Evolutionary conservation across 106 monocot genomes (phyloP).

Genomic region (Dendrobium chrysotoxum): DNA sequence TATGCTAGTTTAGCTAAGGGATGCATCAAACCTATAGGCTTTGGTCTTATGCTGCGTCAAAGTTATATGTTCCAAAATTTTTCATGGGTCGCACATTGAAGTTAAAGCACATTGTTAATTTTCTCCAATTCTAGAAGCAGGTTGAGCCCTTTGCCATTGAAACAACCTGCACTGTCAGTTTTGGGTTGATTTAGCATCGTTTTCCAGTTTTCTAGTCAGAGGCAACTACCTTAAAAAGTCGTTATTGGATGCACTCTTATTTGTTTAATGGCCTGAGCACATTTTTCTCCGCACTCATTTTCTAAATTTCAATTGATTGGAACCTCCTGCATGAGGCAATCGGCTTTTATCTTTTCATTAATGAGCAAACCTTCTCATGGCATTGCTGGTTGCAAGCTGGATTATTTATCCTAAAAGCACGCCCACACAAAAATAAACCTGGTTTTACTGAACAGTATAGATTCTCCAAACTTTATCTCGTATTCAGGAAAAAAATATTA

Average conservation of each 20-base stretch:
- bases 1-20: too few species aligned
- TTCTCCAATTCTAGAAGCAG: not conserved
- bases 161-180: too few species aligned
- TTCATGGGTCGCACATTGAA: not conserved
- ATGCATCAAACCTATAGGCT: too few species aligned
- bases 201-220: too few species aligned
- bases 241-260: not conserved
- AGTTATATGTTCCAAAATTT: not conserved
- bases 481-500: not conserved
- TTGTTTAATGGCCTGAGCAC: not conserved
- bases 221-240: too few species aligned
- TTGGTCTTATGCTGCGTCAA: not conserved
- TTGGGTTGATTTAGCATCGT: too few species aligned
- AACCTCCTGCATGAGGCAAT: not conserved
- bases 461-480: too few species aligned
- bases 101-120: not conserved
- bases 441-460: not conserved
- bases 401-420: not conserved
- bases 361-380: too few species aligned
- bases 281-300: not conserved
- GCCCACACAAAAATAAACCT: not conserved
- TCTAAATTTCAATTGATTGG: not conserved
- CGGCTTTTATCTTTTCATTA: not conserved
- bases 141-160: not conserved
- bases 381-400: not conserved